A percentile compares a stretch with the other conserved stretches of the same genome.
Conservation (phyloP, 2,329 filamentous ascomycete genomes). For the Herpotrichia juniperi region DNA sequence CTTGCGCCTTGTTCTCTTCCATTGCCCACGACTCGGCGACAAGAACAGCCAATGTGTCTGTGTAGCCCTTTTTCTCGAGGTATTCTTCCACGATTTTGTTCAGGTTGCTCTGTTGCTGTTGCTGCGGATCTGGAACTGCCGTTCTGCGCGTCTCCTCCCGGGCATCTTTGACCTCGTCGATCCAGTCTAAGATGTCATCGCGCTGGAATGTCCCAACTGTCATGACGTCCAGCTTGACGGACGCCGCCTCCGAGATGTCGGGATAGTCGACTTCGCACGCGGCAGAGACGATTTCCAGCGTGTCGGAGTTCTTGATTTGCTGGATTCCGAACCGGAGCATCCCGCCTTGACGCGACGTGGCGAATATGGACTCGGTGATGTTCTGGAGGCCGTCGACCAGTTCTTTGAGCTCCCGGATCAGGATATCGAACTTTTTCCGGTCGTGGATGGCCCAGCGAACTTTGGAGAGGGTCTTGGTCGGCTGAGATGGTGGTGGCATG, state of each 20-base stretch:
- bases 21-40: background rate
- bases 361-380: background rate
- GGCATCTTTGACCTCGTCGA: background rate
- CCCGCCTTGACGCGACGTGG: background rate
- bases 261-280: constrained; percentile 5
- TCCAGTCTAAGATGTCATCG: background rate
- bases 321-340: constrained; percentile 5
- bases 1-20: background rate
- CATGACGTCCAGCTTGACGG: constrained; percentile 5
- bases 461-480: background rate
- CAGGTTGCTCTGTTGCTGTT: background rate
- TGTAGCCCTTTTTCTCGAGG: background rate
- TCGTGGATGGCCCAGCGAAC: background rate
- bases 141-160: too few species aligned
- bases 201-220: background rate
- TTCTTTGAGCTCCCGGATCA: background rate
- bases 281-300: background rate
- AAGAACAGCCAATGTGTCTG: background rate
- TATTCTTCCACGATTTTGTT: background rate
- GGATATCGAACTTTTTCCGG: background rate
- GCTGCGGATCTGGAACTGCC: too few species aligned
- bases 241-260: constrained; percentile 2
- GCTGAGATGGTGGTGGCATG: background rate
- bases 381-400: background rate
- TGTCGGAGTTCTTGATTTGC: constrained; percentile 4